Evolutionary conservation across 1,284 basidiomycete genomes (phyloP), one percentile per base, ranked within the genome.

Genomic region (Acaromyces ingoldii): DNA sequence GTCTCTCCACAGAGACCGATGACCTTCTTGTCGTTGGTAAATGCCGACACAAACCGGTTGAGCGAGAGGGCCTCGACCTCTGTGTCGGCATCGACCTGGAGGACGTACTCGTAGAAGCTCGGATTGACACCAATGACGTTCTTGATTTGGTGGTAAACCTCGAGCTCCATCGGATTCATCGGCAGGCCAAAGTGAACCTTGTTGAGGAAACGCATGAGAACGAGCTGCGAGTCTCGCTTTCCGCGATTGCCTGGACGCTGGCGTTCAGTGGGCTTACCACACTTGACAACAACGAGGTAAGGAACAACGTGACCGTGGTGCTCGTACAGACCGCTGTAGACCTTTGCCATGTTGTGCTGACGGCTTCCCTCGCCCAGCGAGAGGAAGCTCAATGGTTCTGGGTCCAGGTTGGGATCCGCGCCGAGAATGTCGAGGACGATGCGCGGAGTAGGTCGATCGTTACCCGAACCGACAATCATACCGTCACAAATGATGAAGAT

Each of bases 101-200:
- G 88, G 59, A 95, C 76, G 75, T 96, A 97, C 77, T 97, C 93
- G 79, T 97, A 99, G 79, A 97, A 96, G 0, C 89, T 86, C 7
- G 92, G 93, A 76, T 98, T 93, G 68, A 99, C 90, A 76, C 93
- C 93, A 66, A 99, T 97, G 50, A 98, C 91, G 74, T 98, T 97
- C 82, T 95, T 90, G 82, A 98, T 93, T 78, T 98, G 93, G 76
- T 98, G 95, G 75, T 92, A 97, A 76, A 98, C 89, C 79, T 98
- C 93, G 47, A 98, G 80, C 78, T 98, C 93, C 58, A 95, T 79
- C 0, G 92, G 95, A 71, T 87, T 91, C 95, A 99, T 99, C 0
- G 91, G 87, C 17, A 88, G 76, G 72, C 92, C 90, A 79, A 96
- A 98, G 78, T 98, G 93, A 29, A 97, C 93, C 83, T 87, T 89